Percentiles rank a stretch among this genome's conserved stretches.
These are phyloP conservation scores for Lonicera japonica DNA, from an alignment of 129 eudicot genomes.

Conservation along the genomic window DNA sequence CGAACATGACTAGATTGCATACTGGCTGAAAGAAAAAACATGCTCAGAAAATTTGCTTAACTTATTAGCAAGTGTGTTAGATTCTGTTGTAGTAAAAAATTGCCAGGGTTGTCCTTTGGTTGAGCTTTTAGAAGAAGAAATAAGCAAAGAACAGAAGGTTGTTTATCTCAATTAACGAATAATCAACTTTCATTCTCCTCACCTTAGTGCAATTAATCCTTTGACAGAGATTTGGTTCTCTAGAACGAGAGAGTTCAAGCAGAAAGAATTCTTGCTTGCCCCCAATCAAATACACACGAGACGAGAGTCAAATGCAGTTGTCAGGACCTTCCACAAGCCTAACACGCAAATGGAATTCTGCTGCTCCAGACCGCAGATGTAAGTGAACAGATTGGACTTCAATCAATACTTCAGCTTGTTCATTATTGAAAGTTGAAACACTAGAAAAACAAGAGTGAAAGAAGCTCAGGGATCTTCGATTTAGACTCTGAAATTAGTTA, in stretches of 20 bases:
- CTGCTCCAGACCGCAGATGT: slow-evolving; percentile 64
- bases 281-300: slow-evolving; percentile 57
- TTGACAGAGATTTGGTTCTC: slow-evolving; percentile 58
- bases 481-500: not conserved
- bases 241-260: slow-evolving; percentile 67
- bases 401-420: not conserved
- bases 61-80: not conserved
- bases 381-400: slow-evolving; percentile 21
- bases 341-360: slow-evolving; percentile 59
- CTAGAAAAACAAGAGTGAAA: not conserved
- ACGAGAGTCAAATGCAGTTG: slow-evolving; percentile 62
- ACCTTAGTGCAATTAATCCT: no score
- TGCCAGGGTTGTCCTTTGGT: not conserved
- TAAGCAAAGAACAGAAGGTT: not conserved
- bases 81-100: not conserved
- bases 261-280: slow-evolving; percentile 48
- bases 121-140: not conserved
- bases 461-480: not conserved
- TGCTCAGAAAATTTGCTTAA: not conserved
- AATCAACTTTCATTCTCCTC: not conserved
- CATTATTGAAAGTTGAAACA: not conserved
- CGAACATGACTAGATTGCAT: not conserved
- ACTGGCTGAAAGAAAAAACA: not conserved
- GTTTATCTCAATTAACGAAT: not conserved
- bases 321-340: slow-evolving; percentile 57